Evolutionary conservation across 805 yeast genomes (phyloP).

Genomic region (Candida odintsovae): DNA sequence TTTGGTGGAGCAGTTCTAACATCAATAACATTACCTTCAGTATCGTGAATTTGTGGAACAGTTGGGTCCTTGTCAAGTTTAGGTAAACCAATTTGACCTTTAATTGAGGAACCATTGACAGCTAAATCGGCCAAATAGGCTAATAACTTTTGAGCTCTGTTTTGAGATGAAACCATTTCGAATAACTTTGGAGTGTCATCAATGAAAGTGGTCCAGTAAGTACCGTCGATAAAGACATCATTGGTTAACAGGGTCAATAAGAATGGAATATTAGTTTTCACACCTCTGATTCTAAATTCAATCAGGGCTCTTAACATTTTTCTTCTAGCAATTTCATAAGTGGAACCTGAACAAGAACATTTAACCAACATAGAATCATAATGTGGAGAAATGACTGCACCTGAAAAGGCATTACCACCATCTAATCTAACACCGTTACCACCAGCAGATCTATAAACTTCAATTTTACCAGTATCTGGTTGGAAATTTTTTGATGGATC

Average conservation of each 20-base stretch:
- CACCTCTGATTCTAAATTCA: conserved; percentile 98
- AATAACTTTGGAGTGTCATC: conserved; percentile 96
- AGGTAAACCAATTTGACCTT: conserved; percentile 93
- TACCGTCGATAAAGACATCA: conserved; percentile 77
- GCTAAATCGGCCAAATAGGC: conserved; percentile 89
- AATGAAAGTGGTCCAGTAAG: conserved; percentile 97
- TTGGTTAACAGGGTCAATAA: conserved; percentile 85
- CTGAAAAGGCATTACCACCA: conserved; percentile 98
- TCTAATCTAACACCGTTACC: conserved; percentile 99
- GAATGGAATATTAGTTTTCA: conserved; percentile 97
- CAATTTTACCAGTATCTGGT: conserved; percentile 98
- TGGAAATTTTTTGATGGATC: conserved; percentile 96
- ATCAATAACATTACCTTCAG: conserved; percentile 54
- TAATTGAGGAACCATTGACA: conserved; percentile 93
- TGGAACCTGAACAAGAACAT: conserved; percentile 95
- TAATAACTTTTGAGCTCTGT: conserved; percentile 92
- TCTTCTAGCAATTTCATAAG: conserved; percentile 93
- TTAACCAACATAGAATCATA: conserved; percentile 98
- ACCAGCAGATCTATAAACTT: conserved; percentile 96
- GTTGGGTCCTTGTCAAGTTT: conserved; percentile 71
- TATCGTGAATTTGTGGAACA: conserved; percentile 66
- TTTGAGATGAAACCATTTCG: conserved; percentile 90
- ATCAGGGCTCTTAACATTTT: conserved; percentile 96
- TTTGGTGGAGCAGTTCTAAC: conserved; percentile 49
- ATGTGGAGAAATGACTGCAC: conserved; percentile 93